phyloP scores from a whole-genome alignment of 805 yeast genomes.

The Sugiyamaella marilandica region DNA sequence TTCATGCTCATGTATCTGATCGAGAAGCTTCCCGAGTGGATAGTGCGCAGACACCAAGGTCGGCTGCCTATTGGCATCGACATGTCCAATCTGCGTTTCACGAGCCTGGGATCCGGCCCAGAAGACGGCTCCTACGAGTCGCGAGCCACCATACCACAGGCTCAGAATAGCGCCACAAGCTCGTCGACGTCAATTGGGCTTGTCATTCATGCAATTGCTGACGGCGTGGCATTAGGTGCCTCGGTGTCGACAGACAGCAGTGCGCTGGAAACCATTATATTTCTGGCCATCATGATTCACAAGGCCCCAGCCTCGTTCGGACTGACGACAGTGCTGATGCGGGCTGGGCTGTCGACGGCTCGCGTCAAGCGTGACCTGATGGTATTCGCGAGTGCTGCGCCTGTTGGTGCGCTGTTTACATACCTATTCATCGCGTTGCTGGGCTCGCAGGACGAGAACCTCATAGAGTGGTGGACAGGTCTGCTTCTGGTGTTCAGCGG shows the following conservation, averaged over 20 bases:
- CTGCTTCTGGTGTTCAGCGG: constrained; percentile 55
- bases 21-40: constrained; percentile 37
- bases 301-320: constrained; percentile 75
- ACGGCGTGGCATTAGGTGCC: constrained; percentile 70
- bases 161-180: constrained; percentile 2
- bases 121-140: not conserved
- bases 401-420: constrained; percentile 53
- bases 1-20: constrained; percentile 49
- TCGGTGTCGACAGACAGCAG: constrained; percentile 40
- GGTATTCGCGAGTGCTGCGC: constrained; percentile 56
- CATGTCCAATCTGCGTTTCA: constrained; percentile 26
- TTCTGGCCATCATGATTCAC: constrained; percentile 60
- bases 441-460: constrained; percentile 17
- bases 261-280: constrained; percentile 43
- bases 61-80: constrained; percentile 23
- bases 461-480: constrained; percentile 43
- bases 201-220: constrained; percentile 62
- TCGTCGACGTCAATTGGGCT: constrained; percentile 57
- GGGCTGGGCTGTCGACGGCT: constrained; percentile 33
- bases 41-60: constrained; percentile 11
- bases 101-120: constrained; percentile 5
- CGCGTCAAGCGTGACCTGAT: constrained; percentile 44
- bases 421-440: constrained; percentile 34
- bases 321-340: constrained; percentile 49
- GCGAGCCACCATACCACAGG: not conserved